Percentiles rank a stretch among this genome's conserved stretches.
These are phyloP conservation scores for Zymoseptoria passerinii DNA, from an alignment of 2,329 filamentous ascomycete genomes.

Conservation along the genomic window DNA sequence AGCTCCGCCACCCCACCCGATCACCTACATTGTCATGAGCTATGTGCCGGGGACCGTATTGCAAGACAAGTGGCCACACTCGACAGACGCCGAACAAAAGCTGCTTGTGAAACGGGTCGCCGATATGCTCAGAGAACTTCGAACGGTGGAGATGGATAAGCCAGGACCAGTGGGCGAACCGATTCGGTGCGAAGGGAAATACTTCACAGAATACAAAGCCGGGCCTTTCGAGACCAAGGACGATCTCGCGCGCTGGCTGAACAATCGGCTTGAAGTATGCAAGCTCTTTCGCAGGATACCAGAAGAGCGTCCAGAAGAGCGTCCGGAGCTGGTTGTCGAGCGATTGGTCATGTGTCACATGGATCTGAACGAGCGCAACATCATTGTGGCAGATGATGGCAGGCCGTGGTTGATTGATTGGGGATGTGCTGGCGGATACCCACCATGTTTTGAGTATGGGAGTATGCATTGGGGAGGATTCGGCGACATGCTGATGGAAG, in stretches of 20 bases:
- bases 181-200: not conserved
- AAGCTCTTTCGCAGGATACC: not conserved
- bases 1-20: too few species aligned
- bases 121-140: not conserved
- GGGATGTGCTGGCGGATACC: not conserved
- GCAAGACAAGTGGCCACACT: not conserved
- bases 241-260: not conserved
- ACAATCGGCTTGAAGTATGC: not conserved
- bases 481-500: not conserved
- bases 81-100: not conserved
- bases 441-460: not conserved
- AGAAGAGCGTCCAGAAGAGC: not conserved
- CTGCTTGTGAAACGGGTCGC: not conserved
- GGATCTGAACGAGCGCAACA: not conserved
- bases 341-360: not conserved
- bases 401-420: not conserved
- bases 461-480: not conserved
- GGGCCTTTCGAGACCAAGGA: not conserved
- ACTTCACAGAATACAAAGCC: not conserved
- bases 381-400: not conserved
- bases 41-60: not conserved
- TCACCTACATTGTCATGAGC: not conserved
- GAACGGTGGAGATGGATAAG: not conserved
- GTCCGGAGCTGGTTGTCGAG: not conserved
- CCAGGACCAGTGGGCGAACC: not conserved